phyloP scores from a whole-genome alignment of 805 yeast species.

The Blastobotrys parvus region DNA sequence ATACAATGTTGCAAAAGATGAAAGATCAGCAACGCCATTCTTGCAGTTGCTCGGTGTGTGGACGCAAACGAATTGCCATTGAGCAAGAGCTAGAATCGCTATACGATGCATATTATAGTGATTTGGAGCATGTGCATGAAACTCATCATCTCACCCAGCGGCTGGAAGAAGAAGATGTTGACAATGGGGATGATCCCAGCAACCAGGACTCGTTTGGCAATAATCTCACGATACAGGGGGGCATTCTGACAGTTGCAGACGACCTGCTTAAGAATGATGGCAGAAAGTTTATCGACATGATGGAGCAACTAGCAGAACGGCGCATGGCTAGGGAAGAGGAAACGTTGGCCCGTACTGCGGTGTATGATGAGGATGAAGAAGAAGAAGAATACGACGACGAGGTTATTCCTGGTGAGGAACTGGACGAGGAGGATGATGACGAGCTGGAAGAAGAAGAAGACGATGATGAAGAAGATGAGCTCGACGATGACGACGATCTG shows the following conservation, averaged over 20 bases:
- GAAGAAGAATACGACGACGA: slow-evolving; percentile 11
- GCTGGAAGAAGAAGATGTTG: slow-evolving; percentile 4
- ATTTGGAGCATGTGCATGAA: slow-evolving; percentile 26
- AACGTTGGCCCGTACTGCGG: slow-evolving; percentile 12
- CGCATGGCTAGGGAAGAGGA: slow-evolving; percentile 33
- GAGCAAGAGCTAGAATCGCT: slow-evolving; percentile 70
- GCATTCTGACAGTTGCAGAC: slow-evolving; percentile 61
- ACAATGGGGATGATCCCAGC: slow-evolving; percentile 3
- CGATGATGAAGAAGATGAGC: slow-evolving; percentile 24
- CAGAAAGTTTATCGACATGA: slow-evolving; percentile 65
- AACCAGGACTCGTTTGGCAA: slow-evolving; percentile 24
- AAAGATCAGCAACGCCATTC: slow-evolving; percentile 46
- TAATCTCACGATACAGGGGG: slow-evolving; percentile 30
- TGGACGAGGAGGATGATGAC: slow-evolving; percentile 19
- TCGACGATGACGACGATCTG: slow-evolving; percentile 21
- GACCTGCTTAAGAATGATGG: slow-evolving; percentile 73
- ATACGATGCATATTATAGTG: slow-evolving; percentile 59
- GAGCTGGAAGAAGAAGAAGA: slow-evolving; percentile 14
- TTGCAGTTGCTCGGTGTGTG: slow-evolving; percentile 74
- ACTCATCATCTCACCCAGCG: slow-evolving; percentile 8
- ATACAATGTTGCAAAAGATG: slow-evolving; percentile 57
- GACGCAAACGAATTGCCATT: slow-evolving; percentile 59
- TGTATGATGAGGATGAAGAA: slow-evolving; percentile 13
- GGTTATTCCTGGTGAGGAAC: slow-evolving; percentile 25
- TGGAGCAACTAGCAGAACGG: slow-evolving; percentile 63